These are phyloP conservation scores for Eutypella sp. DNA, from an alignment of 2,329 filamentous ascomycete species.

Conservation along the genomic window DNA sequence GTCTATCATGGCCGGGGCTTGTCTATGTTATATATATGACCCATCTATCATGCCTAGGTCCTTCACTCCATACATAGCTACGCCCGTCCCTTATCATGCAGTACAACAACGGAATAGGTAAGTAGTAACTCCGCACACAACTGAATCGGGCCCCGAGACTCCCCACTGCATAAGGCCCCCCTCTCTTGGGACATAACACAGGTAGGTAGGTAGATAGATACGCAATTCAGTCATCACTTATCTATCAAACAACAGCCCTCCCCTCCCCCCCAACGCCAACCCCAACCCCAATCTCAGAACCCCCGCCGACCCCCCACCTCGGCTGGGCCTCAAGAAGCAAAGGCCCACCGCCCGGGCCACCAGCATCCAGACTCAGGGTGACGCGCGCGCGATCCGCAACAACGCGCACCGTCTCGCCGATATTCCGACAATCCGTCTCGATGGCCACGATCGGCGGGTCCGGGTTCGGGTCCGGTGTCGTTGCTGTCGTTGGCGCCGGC, in stretches of 20 bases:
- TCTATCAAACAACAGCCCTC: conserved; percentile 15
- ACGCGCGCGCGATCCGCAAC: conserved; percentile 66
- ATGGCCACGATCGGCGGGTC: no score
- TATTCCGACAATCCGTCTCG: conserved; percentile 76
- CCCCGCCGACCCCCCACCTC: conserved; percentile 9
- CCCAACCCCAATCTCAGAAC: background rate
- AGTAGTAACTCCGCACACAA: no score
- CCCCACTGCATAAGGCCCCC: no score
- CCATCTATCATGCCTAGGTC: no score
- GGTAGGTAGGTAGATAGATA: background rate
- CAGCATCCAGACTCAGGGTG: conserved; percentile 67
- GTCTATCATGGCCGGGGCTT: no score
- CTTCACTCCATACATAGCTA: no score
- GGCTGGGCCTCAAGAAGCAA: conserved; percentile 61
- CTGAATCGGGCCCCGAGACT: no score
- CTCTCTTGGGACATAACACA: background rate
- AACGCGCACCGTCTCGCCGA: conserved; percentile 72
- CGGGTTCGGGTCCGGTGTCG: no score
- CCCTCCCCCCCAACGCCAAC: conserved; percentile 1
- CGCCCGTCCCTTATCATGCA: no score
- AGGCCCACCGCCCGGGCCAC: conserved; percentile 59
- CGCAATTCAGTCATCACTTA: background rate
- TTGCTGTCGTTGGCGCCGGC: background rate
- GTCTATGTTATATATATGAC: no score
- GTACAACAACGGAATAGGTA: no score